These are phyloP conservation scores for Camelina sativa DNA, from an alignment of 345 rosid genomes.

Conservation along the genomic window DNA sequence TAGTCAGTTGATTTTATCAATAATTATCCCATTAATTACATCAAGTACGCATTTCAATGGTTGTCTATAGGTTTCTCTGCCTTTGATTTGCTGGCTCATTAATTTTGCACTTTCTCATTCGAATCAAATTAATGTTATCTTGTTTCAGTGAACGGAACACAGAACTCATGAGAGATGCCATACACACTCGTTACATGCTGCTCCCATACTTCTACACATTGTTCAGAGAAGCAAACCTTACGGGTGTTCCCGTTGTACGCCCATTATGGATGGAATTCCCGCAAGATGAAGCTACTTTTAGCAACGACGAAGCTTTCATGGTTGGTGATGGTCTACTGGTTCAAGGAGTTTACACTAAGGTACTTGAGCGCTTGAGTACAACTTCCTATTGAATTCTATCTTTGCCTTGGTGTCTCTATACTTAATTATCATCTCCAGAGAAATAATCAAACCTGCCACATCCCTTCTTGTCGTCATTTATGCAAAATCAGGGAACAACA, in stretches of 20 bases:
- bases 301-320: slow-evolving; percentile 96
- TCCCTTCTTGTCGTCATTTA: not conserved
- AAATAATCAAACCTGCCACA: slow-evolving; percentile 8
- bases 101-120: not conserved
- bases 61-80: slow-evolving; percentile 15
- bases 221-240: slow-evolving; percentile 92
- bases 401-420: slow-evolving; percentile 6
- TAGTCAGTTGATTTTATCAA: not conserved
- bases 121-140: not conserved
- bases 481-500: slow-evolving; percentile 60
- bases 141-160: slow-evolving; percentile 79
- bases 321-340: slow-evolving; percentile 88
- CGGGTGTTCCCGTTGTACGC: slow-evolving; percentile 83
- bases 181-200: slow-evolving; percentile 78
- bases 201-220: slow-evolving; percentile 95
- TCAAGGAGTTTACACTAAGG: slow-evolving; percentile 93
- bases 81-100: slow-evolving; percentile 7
- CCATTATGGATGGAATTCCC: slow-evolving; percentile 99
- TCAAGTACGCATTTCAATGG: slow-evolving; percentile 8
- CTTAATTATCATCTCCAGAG: not conserved
- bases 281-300: slow-evolving; percentile 78
- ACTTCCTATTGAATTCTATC: slow-evolving; percentile 20
- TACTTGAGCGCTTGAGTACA: slow-evolving; percentile 34
- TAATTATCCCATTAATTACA: slow-evolving; percentile 15
- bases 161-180: slow-evolving; percentile 86